phyloP scores from a whole-genome alignment of 192 early-diverging fungal genomes.

The Paraglomus occultum region DNA sequence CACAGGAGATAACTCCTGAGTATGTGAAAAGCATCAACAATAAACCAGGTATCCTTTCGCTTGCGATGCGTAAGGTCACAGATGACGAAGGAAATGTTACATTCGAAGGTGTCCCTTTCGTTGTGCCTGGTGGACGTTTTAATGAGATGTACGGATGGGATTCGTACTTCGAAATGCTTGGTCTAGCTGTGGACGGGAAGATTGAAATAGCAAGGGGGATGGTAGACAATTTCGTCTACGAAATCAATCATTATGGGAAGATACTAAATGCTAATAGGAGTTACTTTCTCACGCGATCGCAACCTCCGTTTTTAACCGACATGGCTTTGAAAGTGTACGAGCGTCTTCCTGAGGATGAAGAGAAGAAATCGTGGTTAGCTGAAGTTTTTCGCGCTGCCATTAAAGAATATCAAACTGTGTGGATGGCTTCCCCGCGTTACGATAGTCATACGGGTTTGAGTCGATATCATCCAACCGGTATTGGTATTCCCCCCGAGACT shows the following conservation, averaged over 20 bases:
- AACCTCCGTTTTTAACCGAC: conserved; percentile 97
- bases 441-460: conserved; percentile 75
- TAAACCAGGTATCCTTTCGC: conserved; percentile 84
- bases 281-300: conserved; percentile 95
- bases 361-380: conserved; percentile 74
- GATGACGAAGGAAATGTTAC: conserved; percentile 51
- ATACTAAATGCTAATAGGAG: conserved; percentile 98
- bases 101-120: conserved; percentile 83
- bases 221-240: conserved; percentile 97
- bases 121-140: conserved; percentile 97
- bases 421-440: conserved; percentile 79
- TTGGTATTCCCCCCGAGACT: conserved; percentile 98
- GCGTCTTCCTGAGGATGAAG: conserved; percentile 47
- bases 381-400: conserved; percentile 69
- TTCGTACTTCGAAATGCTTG: conserved; percentile 90
- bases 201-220: conserved; percentile 86
- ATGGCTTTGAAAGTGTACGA: conserved; percentile 86
- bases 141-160: conserved; percentile 99
- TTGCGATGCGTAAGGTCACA: conserved; percentile 59
- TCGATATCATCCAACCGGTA: conserved; percentile 84
- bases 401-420: conserved; percentile 91
- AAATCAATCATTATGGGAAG: conserved; percentile 98
- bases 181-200: conserved; percentile 83
- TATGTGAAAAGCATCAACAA: conserved; percentile 93
- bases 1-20: conserved; percentile 78